A percentile compares a stretch with the other conserved stretches of the same genome.
Evolutionary conservation across 768 basidiomycete genomes (phyloP).

Genomic region (Rhizopogon vinicolor): DNA sequence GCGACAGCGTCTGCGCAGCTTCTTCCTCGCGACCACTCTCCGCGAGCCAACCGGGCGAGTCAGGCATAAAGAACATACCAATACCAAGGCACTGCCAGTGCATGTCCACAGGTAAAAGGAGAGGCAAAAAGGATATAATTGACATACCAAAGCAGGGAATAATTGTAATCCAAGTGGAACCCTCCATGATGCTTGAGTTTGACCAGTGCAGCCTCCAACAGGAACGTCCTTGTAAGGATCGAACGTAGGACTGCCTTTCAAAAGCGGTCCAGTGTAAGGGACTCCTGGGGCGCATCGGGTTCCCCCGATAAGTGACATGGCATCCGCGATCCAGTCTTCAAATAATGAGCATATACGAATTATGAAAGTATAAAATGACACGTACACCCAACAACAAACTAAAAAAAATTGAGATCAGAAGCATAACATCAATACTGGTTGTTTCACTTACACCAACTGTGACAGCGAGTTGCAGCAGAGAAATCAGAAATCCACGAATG

Average conservation of each 20-base stretch:
- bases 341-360: not conserved
- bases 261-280: slow-evolving; percentile 25
- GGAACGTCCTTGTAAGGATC: slow-evolving; percentile 24
- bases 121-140: slow-evolving; percentile 2
- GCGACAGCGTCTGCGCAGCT: slow-evolving; percentile 28
- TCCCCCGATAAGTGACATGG: slow-evolving; percentile 30
- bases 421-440: not conserved
- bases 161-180: slow-evolving; percentile 32
- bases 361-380: not conserved
- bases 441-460: slow-evolving; percentile 27
- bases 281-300: slow-evolving; percentile 24
- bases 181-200: slow-evolving; percentile 29
- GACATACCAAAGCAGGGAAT: slow-evolving; percentile 31
- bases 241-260: slow-evolving; percentile 27
- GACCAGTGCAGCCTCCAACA: slow-evolving; percentile 26
- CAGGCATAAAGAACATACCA: slow-evolving; percentile 32
- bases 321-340: slow-evolving; percentile 28
- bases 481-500: slow-evolving; percentile 31
- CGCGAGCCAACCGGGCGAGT: slow-evolving; percentile 41
- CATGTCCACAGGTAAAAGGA: not conserved
- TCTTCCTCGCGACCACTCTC: slow-evolving; percentile 32
- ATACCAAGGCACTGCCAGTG: slow-evolving; percentile 21
- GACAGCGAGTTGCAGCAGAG: slow-evolving; percentile 31
- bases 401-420: not conserved
- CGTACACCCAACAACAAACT: slow-evolving; percentile 29